These are phyloP conservation scores for Kluyveromyces dobzhanskii DNA, from an alignment of 805 yeast species.

Conservation along the genomic window DNA sequence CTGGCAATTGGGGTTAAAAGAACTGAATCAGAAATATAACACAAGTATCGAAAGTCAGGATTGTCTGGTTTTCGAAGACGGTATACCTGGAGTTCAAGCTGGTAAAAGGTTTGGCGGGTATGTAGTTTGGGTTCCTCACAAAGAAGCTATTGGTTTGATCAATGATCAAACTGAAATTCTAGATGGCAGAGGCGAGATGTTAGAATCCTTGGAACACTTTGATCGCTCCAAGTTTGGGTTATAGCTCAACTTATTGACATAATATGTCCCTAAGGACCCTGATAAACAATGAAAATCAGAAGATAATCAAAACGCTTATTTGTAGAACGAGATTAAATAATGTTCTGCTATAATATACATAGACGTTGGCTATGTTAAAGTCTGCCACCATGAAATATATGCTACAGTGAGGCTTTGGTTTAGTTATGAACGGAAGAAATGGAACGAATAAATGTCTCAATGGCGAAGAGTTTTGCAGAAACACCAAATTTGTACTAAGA, in stretches of 20 bases:
- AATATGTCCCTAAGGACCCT: background rate
- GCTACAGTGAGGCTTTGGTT: no score
- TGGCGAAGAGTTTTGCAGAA: no score
- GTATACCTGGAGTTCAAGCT: slow-evolving; percentile 81
- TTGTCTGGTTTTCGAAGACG: slow-evolving; percentile 91
- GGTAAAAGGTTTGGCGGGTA: slow-evolving; percentile 76
- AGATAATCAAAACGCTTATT: background rate
- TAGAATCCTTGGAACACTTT: slow-evolving; percentile 45
- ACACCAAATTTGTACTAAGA: no score
- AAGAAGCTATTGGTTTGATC: slow-evolving; percentile 52
- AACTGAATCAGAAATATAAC: slow-evolving; percentile 50
- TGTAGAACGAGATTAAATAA: background rate
- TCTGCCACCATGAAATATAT: no score
- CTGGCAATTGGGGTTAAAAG: slow-evolving; percentile 72
- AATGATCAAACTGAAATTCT: slow-evolving; percentile 44
- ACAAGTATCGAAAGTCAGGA: slow-evolving; percentile 57
- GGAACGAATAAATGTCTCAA: no score
- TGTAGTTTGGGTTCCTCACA: slow-evolving; percentile 94
- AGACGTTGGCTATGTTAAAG: background rate
- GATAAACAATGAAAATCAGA: background rate
- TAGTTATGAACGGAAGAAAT: no score
- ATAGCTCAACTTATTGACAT: slow-evolving; percentile 14
- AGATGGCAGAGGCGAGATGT: slow-evolving; percentile 49
- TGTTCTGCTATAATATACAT: background rate
- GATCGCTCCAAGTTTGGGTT: slow-evolving; percentile 41